A percentile compares a stretch with the other conserved stretches of the same genome.
Evolutionary conservation across 164 flowering plant species (phyloP).

Genomic region (Vitis vinifera): ASM3070453v1 NC_081820.1:21845001-21845500

Average conservation of each 20-base stretch:
- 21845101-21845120: slow-evolving; percentile 27
- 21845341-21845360: slow-evolving; percentile 33
- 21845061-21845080: slow-evolving; percentile 32
- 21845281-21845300: slow-evolving; percentile 28
- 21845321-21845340: slow-evolving; percentile 42
- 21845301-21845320: slow-evolving; percentile 30
- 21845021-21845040: slow-evolving; percentile 43
- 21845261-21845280: slow-evolving; percentile 34
- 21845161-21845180: slow-evolving; percentile 25
- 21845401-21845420: slow-evolving; percentile 26
- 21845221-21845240: slow-evolving; percentile 38
- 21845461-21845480: slow-evolving; percentile 25
- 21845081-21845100: slow-evolving; percentile 31
- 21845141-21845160: slow-evolving; percentile 53
- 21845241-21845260: slow-evolving; percentile 37
- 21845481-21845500: background rate
- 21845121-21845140: slow-evolving; percentile 39
- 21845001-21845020: slow-evolving; percentile 38
- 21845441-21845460: slow-evolving; percentile 30
- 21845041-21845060: slow-evolving; percentile 33
- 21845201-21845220: slow-evolving; percentile 28
- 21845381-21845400: slow-evolving; percentile 18
- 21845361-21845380: slow-evolving; percentile 35
- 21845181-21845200: slow-evolving; percentile 26
- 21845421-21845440: slow-evolving; percentile 37